Percentiles rank a stretch among this genome's conserved stretches.
phyloP scores from a whole-genome alignment of 2,329 filamentous ascomycete species.

The Aschersonia sp. region DNA sequence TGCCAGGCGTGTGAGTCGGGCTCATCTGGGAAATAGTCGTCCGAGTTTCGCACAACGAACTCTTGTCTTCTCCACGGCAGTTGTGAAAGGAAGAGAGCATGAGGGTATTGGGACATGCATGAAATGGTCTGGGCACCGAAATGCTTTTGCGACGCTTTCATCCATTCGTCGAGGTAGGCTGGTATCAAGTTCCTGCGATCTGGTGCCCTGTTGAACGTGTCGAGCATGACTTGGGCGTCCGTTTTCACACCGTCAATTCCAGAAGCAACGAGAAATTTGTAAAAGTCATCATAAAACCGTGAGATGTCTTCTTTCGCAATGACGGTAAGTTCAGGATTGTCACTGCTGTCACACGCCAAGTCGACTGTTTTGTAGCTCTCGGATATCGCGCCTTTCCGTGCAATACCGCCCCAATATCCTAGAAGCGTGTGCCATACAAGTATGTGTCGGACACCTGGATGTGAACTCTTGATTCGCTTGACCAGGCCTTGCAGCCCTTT shows the following conservation, averaged over 20 bases:
- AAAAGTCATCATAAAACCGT: slow-evolving; percentile 83
- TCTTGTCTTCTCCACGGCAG: slow-evolving; percentile 61
- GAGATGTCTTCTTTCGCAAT: slow-evolving; percentile 61
- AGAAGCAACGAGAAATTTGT: slow-evolving; percentile 57
- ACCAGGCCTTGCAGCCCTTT: slow-evolving; percentile 62
- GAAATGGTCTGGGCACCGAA: slow-evolving; percentile 70
- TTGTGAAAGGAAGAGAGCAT: slow-evolving; percentile 74
- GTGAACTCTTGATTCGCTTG: slow-evolving; percentile 49
- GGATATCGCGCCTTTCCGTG: slow-evolving; percentile 59
- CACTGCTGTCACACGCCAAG: slow-evolving; percentile 42
- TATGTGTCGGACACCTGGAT: slow-evolving; percentile 65
- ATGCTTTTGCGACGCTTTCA: slow-evolving; percentile 58
- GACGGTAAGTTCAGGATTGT: slow-evolving; percentile 35
- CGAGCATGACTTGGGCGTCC: slow-evolving; percentile 82
- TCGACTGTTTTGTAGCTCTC: slow-evolving; percentile 63
- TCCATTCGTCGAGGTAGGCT: slow-evolving; percentile 79
- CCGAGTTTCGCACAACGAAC: slow-evolving; percentile 71
- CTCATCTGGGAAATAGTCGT: slow-evolving; percentile 80
- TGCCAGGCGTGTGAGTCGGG: slow-evolving; percentile 83
- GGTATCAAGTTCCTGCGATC: slow-evolving; percentile 58
- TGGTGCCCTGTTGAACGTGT: slow-evolving; percentile 54
- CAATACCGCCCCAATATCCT: slow-evolving; percentile 86
- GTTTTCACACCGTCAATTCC: slow-evolving; percentile 86
- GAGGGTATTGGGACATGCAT: slow-evolving; percentile 88
- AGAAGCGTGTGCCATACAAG: slow-evolving; percentile 89